Evolutionary conservation across 257 asterid genomes (phyloP).

Genomic region (Solanum chiquidenum): DNA sequence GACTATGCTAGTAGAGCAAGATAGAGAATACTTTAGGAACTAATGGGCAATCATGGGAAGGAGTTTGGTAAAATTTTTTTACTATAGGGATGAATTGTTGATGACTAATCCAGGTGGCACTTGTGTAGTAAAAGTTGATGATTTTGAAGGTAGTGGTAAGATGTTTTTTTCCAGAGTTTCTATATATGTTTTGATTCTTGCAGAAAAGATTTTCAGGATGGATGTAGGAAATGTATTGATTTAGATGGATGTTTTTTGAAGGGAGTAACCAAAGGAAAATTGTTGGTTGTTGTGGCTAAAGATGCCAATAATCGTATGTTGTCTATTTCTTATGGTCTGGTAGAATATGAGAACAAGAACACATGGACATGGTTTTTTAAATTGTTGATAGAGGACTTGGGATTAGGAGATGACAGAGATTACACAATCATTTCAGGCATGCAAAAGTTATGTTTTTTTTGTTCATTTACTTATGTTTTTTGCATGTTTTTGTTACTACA

Average conservation of each 20-base stretch:
- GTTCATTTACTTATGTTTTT: too few relatives aligned
- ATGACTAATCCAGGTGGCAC: background rate
- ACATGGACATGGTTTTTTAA: background rate
- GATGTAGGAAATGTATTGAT: background rate
- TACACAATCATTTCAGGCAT: background rate
- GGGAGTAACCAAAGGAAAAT: background rate
- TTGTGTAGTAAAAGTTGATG: too few relatives aligned
- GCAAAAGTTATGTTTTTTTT: background rate
- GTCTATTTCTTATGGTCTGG: too few relatives aligned
- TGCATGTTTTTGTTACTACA: too few relatives aligned
- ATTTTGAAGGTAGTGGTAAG: background rate
- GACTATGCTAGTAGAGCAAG: too few relatives aligned
- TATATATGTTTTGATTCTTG: background rate
- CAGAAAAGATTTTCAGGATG: background rate
- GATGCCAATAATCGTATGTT: background rate
- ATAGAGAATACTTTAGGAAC: too few relatives aligned
- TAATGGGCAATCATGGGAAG: too few relatives aligned
- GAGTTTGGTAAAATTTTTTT: too few relatives aligned
- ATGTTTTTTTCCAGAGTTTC: background rate
- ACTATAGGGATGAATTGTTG: background rate
- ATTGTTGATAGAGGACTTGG: background rate
- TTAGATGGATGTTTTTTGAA: background rate
- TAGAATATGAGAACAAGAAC: background rate
- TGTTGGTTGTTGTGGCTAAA: background rate
- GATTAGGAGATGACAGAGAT: background rate